Conservation (phyloP, 2,329 filamentous ascomycete species). For the Colletotrichum acutatum region DNA sequence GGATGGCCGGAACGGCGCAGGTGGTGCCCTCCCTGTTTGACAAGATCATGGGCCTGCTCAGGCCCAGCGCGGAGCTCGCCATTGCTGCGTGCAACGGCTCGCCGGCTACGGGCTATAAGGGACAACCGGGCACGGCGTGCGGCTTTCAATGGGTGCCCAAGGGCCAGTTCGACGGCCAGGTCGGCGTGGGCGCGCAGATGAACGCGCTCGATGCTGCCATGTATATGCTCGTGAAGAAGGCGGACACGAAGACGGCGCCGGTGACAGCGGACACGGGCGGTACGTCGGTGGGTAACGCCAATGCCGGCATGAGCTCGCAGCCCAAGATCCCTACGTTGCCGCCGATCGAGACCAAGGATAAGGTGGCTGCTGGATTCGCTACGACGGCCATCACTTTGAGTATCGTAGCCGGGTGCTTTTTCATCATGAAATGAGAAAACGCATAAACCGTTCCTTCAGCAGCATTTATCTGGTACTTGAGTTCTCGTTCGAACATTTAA, state of each 20-base stretch:
- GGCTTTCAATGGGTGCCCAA: constrained; percentile 72
- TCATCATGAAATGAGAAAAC: constrained; percentile 54
- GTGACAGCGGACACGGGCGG: constrained; percentile 68
- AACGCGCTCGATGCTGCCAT: constrained; percentile 72
- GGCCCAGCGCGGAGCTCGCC: constrained; percentile 62
- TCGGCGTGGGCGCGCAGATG: constrained; percentile 77
- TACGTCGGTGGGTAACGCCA: constrained; percentile 63
- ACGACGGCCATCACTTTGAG: constrained; percentile 62
- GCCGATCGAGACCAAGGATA: constrained; percentile 61
- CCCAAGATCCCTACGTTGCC: constrained; percentile 43
- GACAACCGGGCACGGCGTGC: constrained; percentile 69
- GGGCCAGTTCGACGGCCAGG: constrained; percentile 65
- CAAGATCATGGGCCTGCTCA: constrained; percentile 62
- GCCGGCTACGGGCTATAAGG: constrained; percentile 56
- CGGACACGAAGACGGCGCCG: constrained; percentile 48
- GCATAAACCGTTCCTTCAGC: too few species aligned
- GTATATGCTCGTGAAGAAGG: constrained; percentile 64
- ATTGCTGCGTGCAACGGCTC: constrained; percentile 61
- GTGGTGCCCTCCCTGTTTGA: constrained; percentile 64
- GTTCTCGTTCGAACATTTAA: constrained; percentile 4
- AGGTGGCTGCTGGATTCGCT: constrained; percentile 66
- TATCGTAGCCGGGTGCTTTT: constrained; percentile 61
- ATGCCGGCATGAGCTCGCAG: constrained; percentile 51
- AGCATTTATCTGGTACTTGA: background rate
- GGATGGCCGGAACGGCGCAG: constrained; percentile 67